These are phyloP conservation scores for Umbellularia californica DNA, from an alignment of 164 flowering plant genomes.

Conservation along the genomic window DNA sequence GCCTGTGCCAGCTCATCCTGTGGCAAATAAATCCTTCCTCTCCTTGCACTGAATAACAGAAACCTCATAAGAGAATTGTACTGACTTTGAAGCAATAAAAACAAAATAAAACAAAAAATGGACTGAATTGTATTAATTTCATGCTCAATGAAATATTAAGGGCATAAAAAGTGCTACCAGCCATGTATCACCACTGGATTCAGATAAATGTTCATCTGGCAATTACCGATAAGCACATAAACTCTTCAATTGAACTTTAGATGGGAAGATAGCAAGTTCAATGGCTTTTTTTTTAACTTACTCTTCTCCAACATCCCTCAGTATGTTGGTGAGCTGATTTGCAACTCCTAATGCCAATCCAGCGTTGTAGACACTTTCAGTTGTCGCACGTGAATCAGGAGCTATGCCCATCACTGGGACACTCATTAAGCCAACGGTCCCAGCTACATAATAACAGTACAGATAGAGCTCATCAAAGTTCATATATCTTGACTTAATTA, in stretches of 20 bases:
- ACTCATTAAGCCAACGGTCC: conserved; percentile 91
- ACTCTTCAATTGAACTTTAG: too few relatives aligned
- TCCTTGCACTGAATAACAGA: conserved; percentile 48
- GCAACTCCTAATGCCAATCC: conserved; percentile 84
- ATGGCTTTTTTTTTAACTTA: conserved; percentile 31
- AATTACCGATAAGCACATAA: neutral
- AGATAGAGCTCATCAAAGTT: conserved; percentile 86
- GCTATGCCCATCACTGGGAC: conserved; percentile 93
- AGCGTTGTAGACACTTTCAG: conserved; percentile 73
- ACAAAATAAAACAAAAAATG: too few relatives aligned
- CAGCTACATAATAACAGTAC: conserved; percentile 91
- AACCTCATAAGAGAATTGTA: neutral
- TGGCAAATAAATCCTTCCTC: conserved; percentile 80
- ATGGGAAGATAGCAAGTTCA: neutral
- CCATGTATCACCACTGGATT: too few relatives aligned
- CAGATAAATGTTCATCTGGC: neutral
- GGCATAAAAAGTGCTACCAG: too few relatives aligned
- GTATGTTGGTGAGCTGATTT: conserved; percentile 87
- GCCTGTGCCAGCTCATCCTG: conserved; percentile 81
- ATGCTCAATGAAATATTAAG: neutral
- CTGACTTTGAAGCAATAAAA: neutral
- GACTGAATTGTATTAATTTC: neutral
- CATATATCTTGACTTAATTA: conserved; percentile 74
- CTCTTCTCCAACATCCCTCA: conserved; percentile 96
- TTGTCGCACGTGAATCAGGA: conserved; percentile 63